Conservation (phyloP, 805 yeast genomes). For the Schizosaccharomyces octosporus region DNA sequence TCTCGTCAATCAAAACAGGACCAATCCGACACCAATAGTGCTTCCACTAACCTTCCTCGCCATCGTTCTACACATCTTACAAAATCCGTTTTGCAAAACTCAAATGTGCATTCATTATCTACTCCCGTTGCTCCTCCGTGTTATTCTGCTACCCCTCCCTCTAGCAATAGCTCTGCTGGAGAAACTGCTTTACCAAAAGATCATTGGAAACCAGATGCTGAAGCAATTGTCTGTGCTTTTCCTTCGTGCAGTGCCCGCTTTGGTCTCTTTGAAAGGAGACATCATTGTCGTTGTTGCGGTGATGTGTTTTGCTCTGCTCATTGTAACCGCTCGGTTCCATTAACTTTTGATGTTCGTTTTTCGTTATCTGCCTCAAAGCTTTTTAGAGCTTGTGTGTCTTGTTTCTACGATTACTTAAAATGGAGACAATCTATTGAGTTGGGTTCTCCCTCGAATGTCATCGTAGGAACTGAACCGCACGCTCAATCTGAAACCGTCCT, state of each 20-base stretch:
- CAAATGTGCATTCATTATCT: not conserved
- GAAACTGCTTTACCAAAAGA: conserved; percentile 13
- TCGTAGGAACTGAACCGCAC: not conserved
- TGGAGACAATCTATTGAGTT: not conserved
- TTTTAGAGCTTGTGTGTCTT: conserved; percentile 38
- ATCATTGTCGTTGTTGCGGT: conserved; percentile 71
- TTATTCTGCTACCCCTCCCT: not conserved
- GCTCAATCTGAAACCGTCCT: not conserved
- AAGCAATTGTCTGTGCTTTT: conserved; percentile 36
- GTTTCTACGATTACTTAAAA: conserved; percentile 27
- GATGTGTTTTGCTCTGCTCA: conserved; percentile 55
- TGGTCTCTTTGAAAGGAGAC: conserved; percentile 55
- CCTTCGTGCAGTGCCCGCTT: conserved; percentile 34
- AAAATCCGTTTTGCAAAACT: no score
- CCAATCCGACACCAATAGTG: no score
- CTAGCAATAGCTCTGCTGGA: not conserved
- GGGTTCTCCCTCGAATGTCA: not conserved
- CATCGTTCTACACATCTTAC: no score
- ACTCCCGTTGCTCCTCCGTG: not conserved
- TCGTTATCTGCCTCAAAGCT: conserved; percentile 43
- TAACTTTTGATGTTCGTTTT: conserved; percentile 24
- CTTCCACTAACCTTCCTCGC: no score
- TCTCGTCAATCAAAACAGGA: no score
- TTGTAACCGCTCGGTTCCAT: conserved; percentile 28
- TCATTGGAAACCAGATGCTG: conserved; percentile 37